Percentiles rank a stretch among this genome's conserved stretches.
phyloP scores from a whole-genome alignment of 257 asterid genomes.

The Ehretia macrophylla region DNA sequence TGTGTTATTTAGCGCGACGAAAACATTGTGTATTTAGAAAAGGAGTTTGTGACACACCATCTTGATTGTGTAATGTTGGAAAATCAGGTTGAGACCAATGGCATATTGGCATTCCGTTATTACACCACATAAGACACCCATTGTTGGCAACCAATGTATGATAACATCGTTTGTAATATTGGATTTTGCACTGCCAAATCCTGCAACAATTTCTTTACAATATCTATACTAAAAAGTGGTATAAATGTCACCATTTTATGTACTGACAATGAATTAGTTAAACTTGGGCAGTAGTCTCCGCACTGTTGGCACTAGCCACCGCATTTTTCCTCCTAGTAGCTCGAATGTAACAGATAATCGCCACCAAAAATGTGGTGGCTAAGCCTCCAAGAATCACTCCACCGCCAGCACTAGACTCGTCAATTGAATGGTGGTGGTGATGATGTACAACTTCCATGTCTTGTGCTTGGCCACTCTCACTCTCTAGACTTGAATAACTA shows the following conservation, averaged over 20 bases:
- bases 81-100: too few relatives aligned
- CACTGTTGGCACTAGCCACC: not conserved
- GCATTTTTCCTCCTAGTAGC: constrained; percentile 41
- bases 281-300: constrained; percentile 10
- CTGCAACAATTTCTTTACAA: not conserved
- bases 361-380: constrained; percentile 40
- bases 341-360: constrained; percentile 57
- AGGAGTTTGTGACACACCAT: too few relatives aligned
- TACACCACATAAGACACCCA: too few relatives aligned
- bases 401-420: constrained; percentile 29
- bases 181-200: not conserved
- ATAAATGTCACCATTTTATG: not conserved
- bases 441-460: not conserved
- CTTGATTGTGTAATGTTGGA: too few relatives aligned
- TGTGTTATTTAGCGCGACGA: too few relatives aligned
- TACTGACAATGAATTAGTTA: not conserved
- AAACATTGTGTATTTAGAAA: too few relatives aligned
- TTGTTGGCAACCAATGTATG: too few relatives aligned
- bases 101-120: too few relatives aligned
- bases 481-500: not conserved
- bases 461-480: constrained; percentile 1
- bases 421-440: constrained; percentile 16
- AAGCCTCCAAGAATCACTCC: constrained; percentile 34
- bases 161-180: not conserved
- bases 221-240: not conserved